Percentiles rank a stretch among this genome's conserved stretches.
phyloP scores from a whole-genome alignment of 2,329 filamentous ascomycete genomes.

The Blastomyces percursus region DNA sequence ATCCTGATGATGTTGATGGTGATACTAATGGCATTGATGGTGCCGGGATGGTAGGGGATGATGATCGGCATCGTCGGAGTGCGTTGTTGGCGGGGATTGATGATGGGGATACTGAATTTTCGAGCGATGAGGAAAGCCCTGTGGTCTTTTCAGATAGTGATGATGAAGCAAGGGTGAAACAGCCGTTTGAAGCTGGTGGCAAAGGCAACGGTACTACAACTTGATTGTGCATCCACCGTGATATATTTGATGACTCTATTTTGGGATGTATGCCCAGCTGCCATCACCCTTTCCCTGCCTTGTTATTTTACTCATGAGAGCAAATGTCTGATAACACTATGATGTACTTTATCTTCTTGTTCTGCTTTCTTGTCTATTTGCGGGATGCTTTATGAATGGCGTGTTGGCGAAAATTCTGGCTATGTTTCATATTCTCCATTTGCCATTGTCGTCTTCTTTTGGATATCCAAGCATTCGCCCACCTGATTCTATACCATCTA shows the following conservation, averaged over 20 bases:
- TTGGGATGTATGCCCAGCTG: neutral
- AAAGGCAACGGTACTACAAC: neutral
- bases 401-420: neutral
- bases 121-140: slow-evolving; percentile 17
- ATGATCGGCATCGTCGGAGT: slow-evolving; percentile 26
- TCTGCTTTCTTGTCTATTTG: neutral
- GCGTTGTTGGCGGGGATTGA: slow-evolving; percentile 27
- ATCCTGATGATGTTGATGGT: slow-evolving; percentile 27
- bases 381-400: neutral
- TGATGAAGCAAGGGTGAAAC: slow-evolving; percentile 17
- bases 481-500: neutral
- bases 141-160: slow-evolving; percentile 17
- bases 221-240: neutral
- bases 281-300: neutral
- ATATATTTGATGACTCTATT: neutral
- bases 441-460: neutral
- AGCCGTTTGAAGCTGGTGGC: neutral
- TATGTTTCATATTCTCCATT: neutral
- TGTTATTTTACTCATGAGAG: neutral
- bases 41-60: slow-evolving; percentile 16
- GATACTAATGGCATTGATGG: slow-evolving; percentile 20
- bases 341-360: neutral
- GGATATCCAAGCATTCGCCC: neutral
- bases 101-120: slow-evolving; percentile 17
- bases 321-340: neutral